Evolutionary conservation across 805 yeast genomes (phyloP).

Genomic region (Cyberlindnera japonica): DNA sequence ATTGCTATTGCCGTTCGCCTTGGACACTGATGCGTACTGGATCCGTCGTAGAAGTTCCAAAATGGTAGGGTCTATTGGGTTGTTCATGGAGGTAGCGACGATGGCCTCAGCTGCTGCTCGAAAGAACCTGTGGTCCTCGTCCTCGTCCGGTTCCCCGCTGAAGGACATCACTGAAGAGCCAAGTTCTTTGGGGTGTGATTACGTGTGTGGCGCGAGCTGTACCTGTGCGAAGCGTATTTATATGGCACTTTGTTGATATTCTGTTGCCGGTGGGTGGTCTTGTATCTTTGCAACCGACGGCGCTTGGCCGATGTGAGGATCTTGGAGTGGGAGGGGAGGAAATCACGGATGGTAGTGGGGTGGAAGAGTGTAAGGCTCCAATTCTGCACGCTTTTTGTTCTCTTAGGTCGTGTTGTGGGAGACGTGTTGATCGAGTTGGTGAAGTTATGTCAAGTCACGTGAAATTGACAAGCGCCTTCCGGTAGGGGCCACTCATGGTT

Average conservation of each 20-base stretch:
- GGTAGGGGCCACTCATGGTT: background rate
- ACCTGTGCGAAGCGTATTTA: background rate
- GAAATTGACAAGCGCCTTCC: constrained; percentile 2
- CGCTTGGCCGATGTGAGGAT: no score
- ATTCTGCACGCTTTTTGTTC: background rate
- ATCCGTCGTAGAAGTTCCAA: constrained; percentile 53
- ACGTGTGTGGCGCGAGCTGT: background rate
- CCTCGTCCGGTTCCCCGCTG: constrained; percentile 19
- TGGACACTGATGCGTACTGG: constrained; percentile 43
- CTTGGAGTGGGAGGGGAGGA: no score
- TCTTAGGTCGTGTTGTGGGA: background rate
- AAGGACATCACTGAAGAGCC: background rate
- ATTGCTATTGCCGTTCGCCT: constrained; percentile 2
- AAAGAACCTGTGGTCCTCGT: constrained; percentile 53
- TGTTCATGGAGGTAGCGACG: constrained; percentile 46
- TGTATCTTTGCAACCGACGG: background rate
- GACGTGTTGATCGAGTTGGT: background rate
- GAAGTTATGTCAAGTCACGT: constrained; percentile 14
- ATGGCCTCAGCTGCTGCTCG: constrained; percentile 60
- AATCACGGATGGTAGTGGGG: no score
- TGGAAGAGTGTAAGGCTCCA: background rate
- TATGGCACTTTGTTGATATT: background rate
- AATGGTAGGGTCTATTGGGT: constrained; percentile 59
- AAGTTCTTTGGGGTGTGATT: background rate
- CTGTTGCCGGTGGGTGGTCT: background rate